These are phyloP conservation scores for Multifurca ochricompacta DNA, from an alignment of 768 basidiomycete species.

Conservation along the genomic window DNA sequence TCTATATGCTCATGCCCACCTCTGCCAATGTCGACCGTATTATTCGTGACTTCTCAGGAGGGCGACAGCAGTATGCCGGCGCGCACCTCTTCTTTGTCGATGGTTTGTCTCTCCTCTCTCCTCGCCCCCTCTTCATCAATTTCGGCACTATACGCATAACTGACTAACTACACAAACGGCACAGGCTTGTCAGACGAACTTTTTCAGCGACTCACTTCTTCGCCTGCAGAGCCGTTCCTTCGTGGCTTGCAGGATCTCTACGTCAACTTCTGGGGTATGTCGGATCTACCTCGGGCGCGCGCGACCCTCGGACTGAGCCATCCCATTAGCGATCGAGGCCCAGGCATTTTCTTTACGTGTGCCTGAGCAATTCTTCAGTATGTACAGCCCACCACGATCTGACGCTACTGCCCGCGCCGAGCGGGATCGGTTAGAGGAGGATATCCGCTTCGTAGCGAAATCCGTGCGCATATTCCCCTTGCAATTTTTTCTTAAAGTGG, in stretches of 20 bases:
- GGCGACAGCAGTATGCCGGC: constrained; percentile 63
- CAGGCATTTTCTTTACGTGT: constrained; percentile 75
- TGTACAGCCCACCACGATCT: constrained; percentile 77
- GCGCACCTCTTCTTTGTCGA: constrained; percentile 95
- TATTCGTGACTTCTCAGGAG: constrained; percentile 69
- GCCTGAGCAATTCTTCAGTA: constrained; percentile 78
- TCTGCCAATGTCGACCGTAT: constrained; percentile 88
- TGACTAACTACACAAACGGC: no score
- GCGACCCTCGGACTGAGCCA: neutral
- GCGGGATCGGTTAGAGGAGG: constrained; percentile 76
- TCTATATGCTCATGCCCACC: constrained; percentile 94
- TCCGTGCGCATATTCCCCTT: constrained; percentile 37
- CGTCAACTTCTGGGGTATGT: constrained; percentile 87
- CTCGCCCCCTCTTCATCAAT: no score
- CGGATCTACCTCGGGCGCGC: neutral
- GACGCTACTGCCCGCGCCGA: constrained; percentile 60
- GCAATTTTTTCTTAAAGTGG: neutral
- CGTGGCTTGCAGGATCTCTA: constrained; percentile 77
- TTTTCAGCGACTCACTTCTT: constrained; percentile 66
- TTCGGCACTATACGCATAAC: no score
- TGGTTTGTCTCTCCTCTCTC: constrained; percentile 38
- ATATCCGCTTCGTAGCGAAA: constrained; percentile 68
- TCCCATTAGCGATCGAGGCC: constrained; percentile 63
- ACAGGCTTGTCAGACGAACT: constrained; percentile 72
- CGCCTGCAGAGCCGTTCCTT: constrained; percentile 72